phyloP scores from a whole-genome alignment of 768 basidiomycete species.

The Saitozyma podzolica region DNA sequence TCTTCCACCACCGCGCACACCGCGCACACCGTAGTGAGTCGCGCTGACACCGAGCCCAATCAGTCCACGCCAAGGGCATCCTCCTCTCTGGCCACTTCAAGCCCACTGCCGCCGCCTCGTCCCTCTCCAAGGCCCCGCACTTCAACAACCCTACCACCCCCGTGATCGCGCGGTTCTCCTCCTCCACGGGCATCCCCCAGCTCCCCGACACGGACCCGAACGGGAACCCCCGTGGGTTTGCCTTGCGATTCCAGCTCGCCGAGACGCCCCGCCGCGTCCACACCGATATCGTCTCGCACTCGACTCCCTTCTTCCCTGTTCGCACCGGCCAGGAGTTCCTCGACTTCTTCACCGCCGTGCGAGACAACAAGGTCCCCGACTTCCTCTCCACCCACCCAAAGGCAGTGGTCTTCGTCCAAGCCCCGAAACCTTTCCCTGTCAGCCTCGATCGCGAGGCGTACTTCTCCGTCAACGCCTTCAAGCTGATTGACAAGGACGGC shows the following conservation, averaged over 20 bases:
- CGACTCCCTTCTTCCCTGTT: slow-evolving; percentile 23
- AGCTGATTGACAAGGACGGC: slow-evolving; percentile 16
- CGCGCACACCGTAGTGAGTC: too few species aligned
- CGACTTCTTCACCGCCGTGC: slow-evolving; percentile 20
- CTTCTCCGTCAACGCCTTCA: slow-evolving; percentile 26
- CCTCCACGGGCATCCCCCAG: slow-evolving; percentile 21
- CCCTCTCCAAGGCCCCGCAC: too few species aligned
- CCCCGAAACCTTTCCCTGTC: slow-evolving; percentile 25
- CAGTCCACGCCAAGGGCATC: too few species aligned
- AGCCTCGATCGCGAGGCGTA: slow-evolving; percentile 18
- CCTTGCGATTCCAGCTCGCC: slow-evolving; percentile 22
- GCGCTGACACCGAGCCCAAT: too few species aligned
- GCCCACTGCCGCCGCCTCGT: too few species aligned
- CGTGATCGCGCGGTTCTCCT: background rate
- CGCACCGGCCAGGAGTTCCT: slow-evolving; percentile 24
- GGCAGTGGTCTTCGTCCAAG: slow-evolving; percentile 13
- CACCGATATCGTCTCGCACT: slow-evolving; percentile 37
- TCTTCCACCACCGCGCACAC: too few species aligned
- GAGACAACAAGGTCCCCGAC: slow-evolving; percentile 3
- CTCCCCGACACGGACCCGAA: slow-evolving; percentile 32
- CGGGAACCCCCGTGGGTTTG: slow-evolving; percentile 29
- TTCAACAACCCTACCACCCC: too few species aligned
- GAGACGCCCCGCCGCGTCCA: slow-evolving; percentile 7
- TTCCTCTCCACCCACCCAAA: slow-evolving; percentile 21
- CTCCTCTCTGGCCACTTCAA: too few species aligned